Base-by-base conservation (phyloP, 2,329 filamentous ascomycete species). In the Endoconidiophora polonica region DNA sequence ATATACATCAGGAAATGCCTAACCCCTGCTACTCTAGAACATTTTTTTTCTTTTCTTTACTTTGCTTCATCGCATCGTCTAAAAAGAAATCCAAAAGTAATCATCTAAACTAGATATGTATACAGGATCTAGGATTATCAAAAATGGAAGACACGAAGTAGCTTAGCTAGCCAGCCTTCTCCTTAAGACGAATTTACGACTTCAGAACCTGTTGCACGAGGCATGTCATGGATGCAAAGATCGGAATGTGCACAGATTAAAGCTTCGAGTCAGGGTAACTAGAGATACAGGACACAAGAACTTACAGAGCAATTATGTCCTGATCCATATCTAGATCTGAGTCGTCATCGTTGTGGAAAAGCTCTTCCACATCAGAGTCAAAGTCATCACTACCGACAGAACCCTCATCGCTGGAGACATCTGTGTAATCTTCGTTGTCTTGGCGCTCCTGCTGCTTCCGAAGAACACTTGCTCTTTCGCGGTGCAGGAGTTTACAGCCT, bases 401-500 rank as follows among this genome's bases (percentile, higher is more conserved):
- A 54, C 80, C 83, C 55, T 86, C 83, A 59, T 87, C 83, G 68
- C 83, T 90, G 52, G 84, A 87, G 45, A 85, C 58, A 60, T 91
- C 85, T 59, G 73, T 79, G 61, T 73, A 71, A 55, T 75, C 70
- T n/a, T 38, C 39, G n/a, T 50, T 52, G n/a, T 41, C 52, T 47
- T 48, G 41, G 42, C 73, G 71, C 52, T 75, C 70, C 47, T 66
- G 65, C 67, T 58, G 73, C 70, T 81, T 80, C 60, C 86, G 83
- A 59, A 81, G 73, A 61, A 81, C 70, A 70, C 84, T 87, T 62
- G 87, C 87, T 66, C 85, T 80, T 67, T 91, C 85, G 62, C 90
- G 78, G 67, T 98, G 91, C 53, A 79, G 83, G 49, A 94, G 74
- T 62, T 82, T 83, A 70, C 90, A 96, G 57, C 81, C 79, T 65